Conservation (phyloP, 306 rosid species). For the Vicia faba region DNA sequence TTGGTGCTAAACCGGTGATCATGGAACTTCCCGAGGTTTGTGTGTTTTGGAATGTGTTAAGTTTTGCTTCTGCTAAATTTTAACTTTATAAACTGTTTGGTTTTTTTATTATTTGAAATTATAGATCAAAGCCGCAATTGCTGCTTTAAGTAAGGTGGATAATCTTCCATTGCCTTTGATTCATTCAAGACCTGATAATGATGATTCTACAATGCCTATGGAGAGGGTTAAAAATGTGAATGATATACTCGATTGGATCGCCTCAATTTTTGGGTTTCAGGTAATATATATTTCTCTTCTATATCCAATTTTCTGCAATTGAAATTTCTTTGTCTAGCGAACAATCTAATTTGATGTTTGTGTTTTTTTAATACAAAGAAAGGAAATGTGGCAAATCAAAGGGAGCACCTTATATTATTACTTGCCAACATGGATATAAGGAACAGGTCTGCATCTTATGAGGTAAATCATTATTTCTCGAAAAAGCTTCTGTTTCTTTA, state of each 20-base stretch:
- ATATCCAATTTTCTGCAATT: background rate
- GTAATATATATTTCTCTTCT: conserved; percentile 43
- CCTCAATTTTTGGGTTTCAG: conserved; percentile 90
- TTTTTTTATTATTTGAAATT: conserved; percentile 17
- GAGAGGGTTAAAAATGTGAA: conserved; percentile 65
- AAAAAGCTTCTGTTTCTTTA: conserved; percentile 27
- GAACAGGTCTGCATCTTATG: conserved; percentile 40
- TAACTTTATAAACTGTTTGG: conserved; percentile 17
- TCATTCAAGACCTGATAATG: conserved; percentile 41
- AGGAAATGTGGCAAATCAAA: conserved; percentile 97
- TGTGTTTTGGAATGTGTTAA: conserved; percentile 23
- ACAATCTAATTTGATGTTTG: conserved; percentile 38
- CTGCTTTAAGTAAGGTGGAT: conserved; percentile 61
- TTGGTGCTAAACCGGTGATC: conserved; percentile 80
- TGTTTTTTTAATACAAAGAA: conserved; percentile 63
- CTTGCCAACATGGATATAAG: conserved; percentile 83
- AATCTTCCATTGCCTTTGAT: conserved; percentile 77
- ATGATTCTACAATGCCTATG: conserved; percentile 42
- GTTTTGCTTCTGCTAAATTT: conserved; percentile 27
- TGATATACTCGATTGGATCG: conserved; percentile 92
- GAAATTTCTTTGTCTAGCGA: background rate
- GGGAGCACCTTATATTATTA: conserved; percentile 90
- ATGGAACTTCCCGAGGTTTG: conserved; percentile 96
- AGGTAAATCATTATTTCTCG: conserved; percentile 49
- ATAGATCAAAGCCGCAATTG: conserved; percentile 80